Percentiles rank a stretch among this genome's conserved stretches.
Evolutionary conservation across 495 filamentous ascomycete species (phyloP).

Genomic region (Hypoxylon fragiforme): DNA sequence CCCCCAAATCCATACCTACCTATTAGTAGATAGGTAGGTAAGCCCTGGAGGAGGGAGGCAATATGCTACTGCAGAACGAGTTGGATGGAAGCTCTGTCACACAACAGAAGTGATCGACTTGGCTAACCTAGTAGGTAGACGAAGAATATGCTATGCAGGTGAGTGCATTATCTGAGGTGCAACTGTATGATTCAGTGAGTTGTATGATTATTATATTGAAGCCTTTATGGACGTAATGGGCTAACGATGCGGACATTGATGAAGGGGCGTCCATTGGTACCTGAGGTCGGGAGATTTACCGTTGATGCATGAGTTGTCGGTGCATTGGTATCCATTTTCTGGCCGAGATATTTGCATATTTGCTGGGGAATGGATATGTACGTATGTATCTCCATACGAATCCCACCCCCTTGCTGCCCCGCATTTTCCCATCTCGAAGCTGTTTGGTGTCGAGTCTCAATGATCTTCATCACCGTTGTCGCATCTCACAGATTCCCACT

Average conservation of each 20-base stretch:
- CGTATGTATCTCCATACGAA: background rate
- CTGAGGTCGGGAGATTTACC: constrained; percentile 23
- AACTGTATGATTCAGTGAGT: constrained; percentile 14
- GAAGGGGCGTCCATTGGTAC: constrained; percentile 24
- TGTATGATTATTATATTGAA: constrained; percentile 30
- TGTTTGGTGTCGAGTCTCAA: too few relatives aligned
- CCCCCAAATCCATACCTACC: too few relatives aligned
- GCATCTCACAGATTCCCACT: constrained; percentile 18
- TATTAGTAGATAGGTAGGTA: constrained; percentile 25
- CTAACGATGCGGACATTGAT: constrained; percentile 10
- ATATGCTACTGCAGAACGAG: constrained; percentile 18
- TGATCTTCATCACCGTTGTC: constrained; percentile 11
- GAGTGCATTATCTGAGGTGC: constrained; percentile 33
- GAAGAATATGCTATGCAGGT: constrained; percentile 28
- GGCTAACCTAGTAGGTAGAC: constrained; percentile 28
- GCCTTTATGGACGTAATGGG: constrained; percentile 15
- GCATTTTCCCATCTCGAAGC: constrained; percentile 33
- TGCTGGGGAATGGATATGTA: constrained; percentile 17
- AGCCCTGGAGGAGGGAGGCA: constrained; percentile 17
- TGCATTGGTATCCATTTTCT: constrained; percentile 15
- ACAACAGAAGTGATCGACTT: constrained; percentile 31
- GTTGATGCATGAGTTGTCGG: constrained; percentile 29
- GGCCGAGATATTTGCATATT: constrained; percentile 1
- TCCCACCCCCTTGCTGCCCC: constrained; percentile 27
- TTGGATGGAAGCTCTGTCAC: constrained; percentile 19